Percentiles rank a stretch among this genome's conserved stretches.
These are phyloP conservation scores for Fusarium verticillioides DNA, from an alignment of 2,329 filamentous ascomycete genomes.

Conservation along the genomic window DNA sequence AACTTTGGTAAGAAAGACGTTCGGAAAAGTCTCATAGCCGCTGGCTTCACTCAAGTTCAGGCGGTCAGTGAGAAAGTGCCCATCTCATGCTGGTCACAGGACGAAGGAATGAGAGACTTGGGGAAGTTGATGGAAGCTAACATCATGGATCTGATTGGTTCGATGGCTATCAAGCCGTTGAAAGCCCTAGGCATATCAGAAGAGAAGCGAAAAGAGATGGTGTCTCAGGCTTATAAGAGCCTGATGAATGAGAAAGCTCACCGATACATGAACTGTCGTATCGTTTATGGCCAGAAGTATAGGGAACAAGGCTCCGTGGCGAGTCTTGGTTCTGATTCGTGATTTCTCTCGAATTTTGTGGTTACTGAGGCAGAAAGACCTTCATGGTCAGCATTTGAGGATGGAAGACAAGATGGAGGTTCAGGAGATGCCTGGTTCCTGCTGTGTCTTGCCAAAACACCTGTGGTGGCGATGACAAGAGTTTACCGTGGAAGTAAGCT, in stretches of 20 bases:
- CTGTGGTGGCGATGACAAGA: not conserved
- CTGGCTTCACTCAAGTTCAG: slow-evolving; percentile 59
- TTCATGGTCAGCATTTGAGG: not conserved
- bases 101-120: slow-evolving; percentile 53
- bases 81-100: slow-evolving; percentile 58
- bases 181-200: slow-evolving; percentile 50
- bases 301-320: not conserved
- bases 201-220: slow-evolving; percentile 50
- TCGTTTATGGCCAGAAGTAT: slow-evolving; percentile 58
- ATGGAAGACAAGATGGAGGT: not conserved
- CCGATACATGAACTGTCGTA: slow-evolving; percentile 56
- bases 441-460: not conserved
- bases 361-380: not conserved
- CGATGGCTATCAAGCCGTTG: slow-evolving; percentile 56
- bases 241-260: slow-evolving; percentile 52
- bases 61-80: slow-evolving; percentile 57
- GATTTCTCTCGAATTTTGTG: not conserved
- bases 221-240: slow-evolving; percentile 47
- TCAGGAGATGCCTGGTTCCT: not conserved
- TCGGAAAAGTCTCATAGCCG: slow-evolving; percentile 49
- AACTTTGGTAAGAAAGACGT: slow-evolving; percentile 51
- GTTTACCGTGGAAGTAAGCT: not conserved
- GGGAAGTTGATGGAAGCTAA: slow-evolving; percentile 59
- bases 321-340: not conserved
- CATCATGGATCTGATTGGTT: slow-evolving; percentile 55